Evolutionary conservation across 371 early-diverging fungal species (phyloP).

Genomic region (Haplosporangium sp.): DNA sequence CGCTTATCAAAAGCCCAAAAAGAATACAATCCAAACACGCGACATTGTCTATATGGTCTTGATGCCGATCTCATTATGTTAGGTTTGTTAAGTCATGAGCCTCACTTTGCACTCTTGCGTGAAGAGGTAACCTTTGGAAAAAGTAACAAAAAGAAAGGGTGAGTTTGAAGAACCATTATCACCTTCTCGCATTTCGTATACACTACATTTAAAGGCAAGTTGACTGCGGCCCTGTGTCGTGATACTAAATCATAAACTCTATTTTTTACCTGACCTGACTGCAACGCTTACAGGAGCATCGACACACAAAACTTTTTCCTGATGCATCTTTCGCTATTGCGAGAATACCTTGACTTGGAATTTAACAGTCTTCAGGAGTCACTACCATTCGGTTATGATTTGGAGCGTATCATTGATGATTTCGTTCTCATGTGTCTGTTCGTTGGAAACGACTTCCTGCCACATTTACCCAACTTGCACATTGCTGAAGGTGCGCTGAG

Average conservation of each 20-base stretch:
- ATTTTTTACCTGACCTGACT: not conserved
- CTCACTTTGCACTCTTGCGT: constrained; percentile 95
- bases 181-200: too few species aligned
- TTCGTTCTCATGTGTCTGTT: constrained; percentile 95
- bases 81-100: constrained; percentile 95
- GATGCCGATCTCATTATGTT: constrained; percentile 99
- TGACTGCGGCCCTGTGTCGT: not conserved
- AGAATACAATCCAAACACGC: constrained; percentile 84
- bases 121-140: constrained; percentile 95
- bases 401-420: constrained; percentile 97
- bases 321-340: constrained; percentile 88
- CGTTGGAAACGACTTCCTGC: constrained; percentile 99
- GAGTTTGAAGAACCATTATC: constrained; percentile 23
- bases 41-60: constrained; percentile 97
- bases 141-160: constrained; percentile 67
- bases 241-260: not conserved
- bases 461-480: constrained; percentile 94
- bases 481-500: constrained; percentile 95
- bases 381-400: constrained; percentile 78
- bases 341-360: constrained; percentile 94
- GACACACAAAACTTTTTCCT: constrained; percentile 78
- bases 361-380: constrained; percentile 68
- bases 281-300: constrained; percentile 52
- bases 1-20: constrained; percentile 86
- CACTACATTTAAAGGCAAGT: not conserved